Base-by-base conservation (phyloP, 495 filamentous ascomycete species). In the Podospora sp. region DNA sequence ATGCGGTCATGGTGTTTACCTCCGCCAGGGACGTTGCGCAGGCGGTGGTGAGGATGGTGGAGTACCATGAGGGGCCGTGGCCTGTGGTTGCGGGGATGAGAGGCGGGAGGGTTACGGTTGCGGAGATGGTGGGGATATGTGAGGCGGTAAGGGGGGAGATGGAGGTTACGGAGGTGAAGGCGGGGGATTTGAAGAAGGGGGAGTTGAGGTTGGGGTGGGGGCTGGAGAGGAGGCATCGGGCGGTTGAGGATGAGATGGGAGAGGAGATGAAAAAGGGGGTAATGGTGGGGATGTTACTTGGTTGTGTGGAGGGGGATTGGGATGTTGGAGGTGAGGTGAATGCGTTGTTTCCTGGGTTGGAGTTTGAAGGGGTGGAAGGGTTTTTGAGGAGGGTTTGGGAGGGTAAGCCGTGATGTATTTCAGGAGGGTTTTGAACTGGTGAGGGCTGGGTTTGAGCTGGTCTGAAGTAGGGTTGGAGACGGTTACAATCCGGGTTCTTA, bases 1-100 rank as follows among this genome's bases (percentile, higher is more conserved):
- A 84, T 11, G 74, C 85, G 49, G 59, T 63, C 22, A 77, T 89
- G 6, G 84, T 80, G 1, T 65, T 81, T 35, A 87, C 81, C 26
- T 79, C 84, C 0, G 78, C 80, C 1, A 65, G 77, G 29, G 87
- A 89, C 69, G 26, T 87, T 16, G 78, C 79, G 24, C 68, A 64
- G 6, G 76, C 85, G 16, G 80, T 90, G 0, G 79, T 76, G 49
- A 57, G 60, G 62, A 85, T 86, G 4, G 72, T 88, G 26, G 85
- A 86, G 0, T 85, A 77, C n/a, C n/a, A n/a, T 56, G 79, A 85
- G 24, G 86, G 84, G 36, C 35, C 9, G n/a, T 61, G 58, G 29
- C 58, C 58, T 1, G 6, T 7, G n/a, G 60, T 14, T 18, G 18
- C 7, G 21, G 35, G 59, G 12, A 25, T 40, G 21, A 16, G 33